Evolutionary conservation across 192 early-diverging fungal species (phyloP).

Genomic region (Coemansia sp.): DNA sequence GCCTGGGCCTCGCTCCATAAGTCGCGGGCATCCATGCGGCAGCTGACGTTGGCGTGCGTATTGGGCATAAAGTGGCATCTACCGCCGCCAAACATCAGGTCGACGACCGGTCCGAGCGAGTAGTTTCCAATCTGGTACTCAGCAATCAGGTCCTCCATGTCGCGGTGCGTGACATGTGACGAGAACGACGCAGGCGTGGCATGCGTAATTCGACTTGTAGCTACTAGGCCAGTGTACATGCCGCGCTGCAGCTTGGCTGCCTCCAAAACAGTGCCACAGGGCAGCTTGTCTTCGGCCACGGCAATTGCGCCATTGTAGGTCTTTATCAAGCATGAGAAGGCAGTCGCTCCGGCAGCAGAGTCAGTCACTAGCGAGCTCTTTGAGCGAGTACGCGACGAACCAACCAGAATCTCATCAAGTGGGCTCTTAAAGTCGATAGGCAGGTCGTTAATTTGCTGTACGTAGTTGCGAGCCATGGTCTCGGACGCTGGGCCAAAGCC

Average conservation of each 20-base stretch:
- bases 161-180: conserved; percentile 79
- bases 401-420: conserved; percentile 77
- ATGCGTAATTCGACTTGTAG: conserved; percentile 94
- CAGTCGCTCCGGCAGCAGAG: conserved; percentile 97
- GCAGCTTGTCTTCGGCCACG: conserved; percentile 67
- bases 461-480: conserved; percentile 82
- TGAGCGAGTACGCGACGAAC: conserved; percentile 89
- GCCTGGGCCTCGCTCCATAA: conserved; percentile 63
- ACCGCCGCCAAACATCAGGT: conserved; percentile 94
- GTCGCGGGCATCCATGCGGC: conserved; percentile 77
- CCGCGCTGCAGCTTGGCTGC: conserved; percentile 80
- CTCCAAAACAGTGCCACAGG: conserved; percentile 95
- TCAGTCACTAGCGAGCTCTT: conserved; percentile 87
- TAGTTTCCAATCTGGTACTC: conserved; percentile 90
- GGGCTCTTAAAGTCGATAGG: conserved; percentile 62
- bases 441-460: conserved; percentile 67
- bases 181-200: conserved; percentile 84
- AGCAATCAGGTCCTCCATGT: conserved; percentile 88
- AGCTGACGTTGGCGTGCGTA: conserved; percentile 61
- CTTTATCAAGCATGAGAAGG: conserved; percentile 89
- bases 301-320: conserved; percentile 94
- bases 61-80: conserved; percentile 87
- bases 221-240: conserved; percentile 89
- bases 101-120: conserved; percentile 77
- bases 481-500: conserved; percentile 96